Evolutionary conservation across 805 yeast species (phyloP).

Genomic region (Yueomyces sp.): DNA sequence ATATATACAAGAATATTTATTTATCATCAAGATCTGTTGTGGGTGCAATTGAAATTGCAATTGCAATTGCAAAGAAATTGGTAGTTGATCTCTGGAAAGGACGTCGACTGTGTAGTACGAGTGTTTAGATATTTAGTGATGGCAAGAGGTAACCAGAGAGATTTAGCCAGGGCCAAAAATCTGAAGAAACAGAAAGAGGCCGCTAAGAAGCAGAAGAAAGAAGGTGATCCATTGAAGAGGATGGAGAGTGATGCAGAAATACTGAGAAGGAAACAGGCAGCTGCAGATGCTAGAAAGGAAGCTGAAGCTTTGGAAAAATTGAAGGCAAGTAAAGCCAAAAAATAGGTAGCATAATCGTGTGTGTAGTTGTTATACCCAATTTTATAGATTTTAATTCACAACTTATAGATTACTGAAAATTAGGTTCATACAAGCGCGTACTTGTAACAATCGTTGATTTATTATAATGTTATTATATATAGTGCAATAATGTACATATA

Average conservation of each 20-base stretch:
- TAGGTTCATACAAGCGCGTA: too few species aligned
- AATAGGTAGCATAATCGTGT: constrained; percentile 1
- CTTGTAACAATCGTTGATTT: too few species aligned
- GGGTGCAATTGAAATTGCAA: too few species aligned
- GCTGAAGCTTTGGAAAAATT: constrained; percentile 18
- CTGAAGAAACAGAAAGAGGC: constrained; percentile 61
- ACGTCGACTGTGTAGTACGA: background rate
- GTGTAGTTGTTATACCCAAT: too few species aligned
- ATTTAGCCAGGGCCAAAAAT: constrained; percentile 81
- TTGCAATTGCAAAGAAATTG: too few species aligned
- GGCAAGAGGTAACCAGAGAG: constrained; percentile 97
- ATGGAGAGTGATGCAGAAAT: constrained; percentile 84
- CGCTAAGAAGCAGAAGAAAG: constrained; percentile 45
- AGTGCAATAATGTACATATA: too few species aligned
- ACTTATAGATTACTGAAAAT: too few species aligned
- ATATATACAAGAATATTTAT: too few species aligned
- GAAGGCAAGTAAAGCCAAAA: constrained; percentile 7
- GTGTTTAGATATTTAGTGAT: constrained; percentile 25
- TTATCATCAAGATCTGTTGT: too few species aligned
- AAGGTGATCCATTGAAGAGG: constrained; percentile 77
- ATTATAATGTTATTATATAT: too few species aligned
- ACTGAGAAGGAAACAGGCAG: constrained; percentile 79
- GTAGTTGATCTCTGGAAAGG: too few species aligned
- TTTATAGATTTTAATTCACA: too few species aligned
- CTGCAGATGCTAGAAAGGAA: constrained; percentile 24